phyloP scores from a whole-genome alignment of 2,329 filamentous ascomycete genomes.

The Fusarium euwallaceae region DNA sequence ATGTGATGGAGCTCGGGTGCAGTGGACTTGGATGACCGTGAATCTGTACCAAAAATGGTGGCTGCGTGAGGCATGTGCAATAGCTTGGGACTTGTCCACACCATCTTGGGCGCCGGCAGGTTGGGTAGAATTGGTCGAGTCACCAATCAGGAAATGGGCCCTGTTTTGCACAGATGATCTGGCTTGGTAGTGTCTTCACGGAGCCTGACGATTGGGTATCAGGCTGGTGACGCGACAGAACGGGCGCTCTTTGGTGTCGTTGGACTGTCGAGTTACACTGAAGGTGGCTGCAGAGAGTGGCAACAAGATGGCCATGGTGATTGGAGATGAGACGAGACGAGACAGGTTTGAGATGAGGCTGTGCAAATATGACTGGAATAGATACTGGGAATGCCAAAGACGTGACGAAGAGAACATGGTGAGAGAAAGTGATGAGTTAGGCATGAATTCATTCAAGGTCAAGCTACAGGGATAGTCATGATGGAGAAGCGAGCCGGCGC shows the following conservation, averaged over 20 bases:
- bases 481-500: neutral
- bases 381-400: neutral
- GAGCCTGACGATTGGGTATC: conserved; percentile 34
- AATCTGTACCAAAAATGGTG: conserved; percentile 18
- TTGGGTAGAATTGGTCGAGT: neutral
- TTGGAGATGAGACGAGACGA: conserved; percentile 15
- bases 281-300: conserved; percentile 31
- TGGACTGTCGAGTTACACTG: conserved; percentile 18
- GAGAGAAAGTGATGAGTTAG: conserved; percentile 30
- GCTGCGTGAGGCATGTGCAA: conserved; percentile 38
- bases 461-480: neutral
- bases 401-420: neutral
- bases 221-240: conserved; percentile 19
- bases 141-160: conserved; percentile 29
- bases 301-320: conserved; percentile 14
- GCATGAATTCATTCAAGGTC: conserved; percentile 21
- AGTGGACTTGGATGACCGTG: conserved; percentile 7
- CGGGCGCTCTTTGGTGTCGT: conserved; percentile 22
- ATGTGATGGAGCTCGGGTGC: neutral
- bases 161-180: conserved; percentile 13
- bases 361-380: conserved; percentile 27
- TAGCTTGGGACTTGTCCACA: conserved; percentile 31
- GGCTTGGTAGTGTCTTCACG: conserved; percentile 38
- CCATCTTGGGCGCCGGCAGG: conserved; percentile 22
- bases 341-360: conserved; percentile 13